Conservation (phyloP, 2,329 filamentous ascomycete species). For the Cladophialophora immunda region DNA sequence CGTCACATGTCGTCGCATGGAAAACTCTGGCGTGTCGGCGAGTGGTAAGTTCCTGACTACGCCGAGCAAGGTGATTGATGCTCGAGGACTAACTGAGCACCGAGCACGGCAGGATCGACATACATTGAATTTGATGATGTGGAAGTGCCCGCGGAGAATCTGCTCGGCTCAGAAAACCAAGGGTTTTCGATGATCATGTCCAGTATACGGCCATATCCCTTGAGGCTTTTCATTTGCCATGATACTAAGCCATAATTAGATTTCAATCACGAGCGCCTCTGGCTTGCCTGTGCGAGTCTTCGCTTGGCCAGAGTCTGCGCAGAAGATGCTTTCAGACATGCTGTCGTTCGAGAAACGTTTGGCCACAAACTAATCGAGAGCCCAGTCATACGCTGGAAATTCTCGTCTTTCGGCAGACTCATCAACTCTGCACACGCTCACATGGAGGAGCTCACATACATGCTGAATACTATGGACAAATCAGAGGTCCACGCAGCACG, state of each 20-base stretch:
- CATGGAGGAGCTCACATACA: constrained; percentile 65
- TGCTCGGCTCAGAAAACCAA: constrained; percentile 82
- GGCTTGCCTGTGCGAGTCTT: constrained; percentile 65
- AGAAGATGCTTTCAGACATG: constrained; percentile 62
- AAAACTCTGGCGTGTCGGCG: constrained; percentile 99
- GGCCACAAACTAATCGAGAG: constrained; percentile 70
- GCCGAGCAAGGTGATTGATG: background rate
- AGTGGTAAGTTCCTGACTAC: constrained; percentile 69
- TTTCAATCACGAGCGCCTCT: constrained; percentile 68
- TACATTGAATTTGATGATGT: constrained; percentile 79
- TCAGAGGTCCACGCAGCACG: background rate
- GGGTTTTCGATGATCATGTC: constrained; percentile 33
- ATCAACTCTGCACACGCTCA: constrained; percentile 67
- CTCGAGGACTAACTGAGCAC: background rate
- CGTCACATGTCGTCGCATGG: constrained; percentile 96
- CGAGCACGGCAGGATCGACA: constrained; percentile 5
- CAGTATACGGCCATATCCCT: no score
- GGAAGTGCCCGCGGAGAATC: constrained; percentile 82
- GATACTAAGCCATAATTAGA: constrained; percentile 42
- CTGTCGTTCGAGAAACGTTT: constrained; percentile 63
- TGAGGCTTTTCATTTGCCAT: background rate
- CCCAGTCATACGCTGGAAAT: constrained; percentile 70
- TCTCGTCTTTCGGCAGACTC: constrained; percentile 61
- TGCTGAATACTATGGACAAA: constrained; percentile 41
- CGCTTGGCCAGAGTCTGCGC: constrained; percentile 65